Percentiles rank a stretch among this genome's conserved stretches.
phyloP scores from a whole-genome alignment of 2,329 filamentous ascomycete species.

The Xylariaceae sp. region DNA sequence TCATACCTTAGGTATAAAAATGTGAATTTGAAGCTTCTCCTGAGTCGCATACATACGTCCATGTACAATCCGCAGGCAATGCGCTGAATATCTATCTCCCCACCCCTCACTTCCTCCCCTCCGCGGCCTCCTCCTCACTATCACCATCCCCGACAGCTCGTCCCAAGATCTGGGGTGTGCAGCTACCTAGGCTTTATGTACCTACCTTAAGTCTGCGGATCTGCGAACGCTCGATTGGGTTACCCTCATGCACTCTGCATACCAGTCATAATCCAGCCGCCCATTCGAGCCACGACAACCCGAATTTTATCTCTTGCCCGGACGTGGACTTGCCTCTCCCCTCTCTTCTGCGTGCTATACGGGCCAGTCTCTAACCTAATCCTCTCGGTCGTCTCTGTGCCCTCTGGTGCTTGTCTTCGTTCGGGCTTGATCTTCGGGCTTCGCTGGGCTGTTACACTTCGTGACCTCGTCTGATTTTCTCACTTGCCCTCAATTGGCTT shows the following conservation, averaged over 20 bases:
- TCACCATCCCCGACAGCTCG: constrained; percentile 10
- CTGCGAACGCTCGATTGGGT: constrained; percentile 34
- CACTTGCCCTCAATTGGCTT: constrained; percentile 28
- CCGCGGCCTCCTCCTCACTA: not conserved
- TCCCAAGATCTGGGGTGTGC: constrained; percentile 21
- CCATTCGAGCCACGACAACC: constrained; percentile 37
- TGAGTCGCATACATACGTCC: not conserved
- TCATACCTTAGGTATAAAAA: no score
- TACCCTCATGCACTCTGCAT: constrained; percentile 34
- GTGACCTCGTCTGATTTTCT: constrained; percentile 20
- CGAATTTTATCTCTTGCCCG: constrained; percentile 29
- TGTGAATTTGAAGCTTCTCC: no score
- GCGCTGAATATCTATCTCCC: not conserved
- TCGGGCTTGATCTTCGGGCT: constrained; percentile 21
- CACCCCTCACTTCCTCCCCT: not conserved
- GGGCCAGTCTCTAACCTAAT: constrained; percentile 7
- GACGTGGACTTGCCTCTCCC: constrained; percentile 32
- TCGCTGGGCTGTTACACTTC: constrained; percentile 29
- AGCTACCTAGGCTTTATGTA: constrained; percentile 6
- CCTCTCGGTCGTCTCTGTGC: not conserved
- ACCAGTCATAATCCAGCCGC: constrained; percentile 30
- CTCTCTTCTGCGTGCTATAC: constrained; percentile 25
- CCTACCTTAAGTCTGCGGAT: constrained; percentile 25
- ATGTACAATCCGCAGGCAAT: not conserved
- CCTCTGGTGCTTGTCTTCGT: not conserved